Evolutionary conservation across 2,329 filamentous ascomycete species (phyloP).

Genomic region (Nigrograna mackinnonii): DNA sequence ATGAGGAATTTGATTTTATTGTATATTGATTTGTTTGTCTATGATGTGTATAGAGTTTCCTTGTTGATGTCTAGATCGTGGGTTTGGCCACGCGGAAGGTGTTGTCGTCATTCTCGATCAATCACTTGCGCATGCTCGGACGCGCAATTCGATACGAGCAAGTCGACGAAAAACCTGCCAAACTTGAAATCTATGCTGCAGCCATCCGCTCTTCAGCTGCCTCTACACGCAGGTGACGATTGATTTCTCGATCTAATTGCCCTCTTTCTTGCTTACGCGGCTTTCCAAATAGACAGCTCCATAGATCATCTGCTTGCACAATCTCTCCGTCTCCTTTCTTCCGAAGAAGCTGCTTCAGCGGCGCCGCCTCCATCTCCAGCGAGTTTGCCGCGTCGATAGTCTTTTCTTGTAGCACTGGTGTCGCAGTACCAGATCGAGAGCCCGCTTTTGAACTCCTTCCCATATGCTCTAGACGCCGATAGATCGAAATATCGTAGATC

Average conservation of each 20-base stretch:
- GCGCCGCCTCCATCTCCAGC: conserved; percentile 75
- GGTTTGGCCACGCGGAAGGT: too few relatives aligned
- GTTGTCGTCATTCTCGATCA: too few relatives aligned
- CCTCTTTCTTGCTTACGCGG: conserved; percentile 42
- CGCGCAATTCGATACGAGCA: too few relatives aligned
- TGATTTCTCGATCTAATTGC: conserved; percentile 49
- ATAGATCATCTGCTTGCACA: conserved; percentile 78
- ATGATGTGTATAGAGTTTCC: too few relatives aligned
- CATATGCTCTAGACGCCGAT: conserved; percentile 78
- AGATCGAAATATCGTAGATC: conserved; percentile 85
- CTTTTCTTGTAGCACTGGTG: conserved; percentile 55
- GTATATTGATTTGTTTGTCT: too few relatives aligned
- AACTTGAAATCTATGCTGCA: too few relatives aligned
- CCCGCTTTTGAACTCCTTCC: conserved; percentile 35
- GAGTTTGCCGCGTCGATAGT: conserved; percentile 83
- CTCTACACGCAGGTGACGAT: conserved; percentile 56
- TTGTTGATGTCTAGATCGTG: too few relatives aligned
- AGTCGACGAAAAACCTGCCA: too few relatives aligned
- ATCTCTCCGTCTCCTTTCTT: conserved; percentile 75
- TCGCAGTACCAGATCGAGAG: conserved; percentile 23
- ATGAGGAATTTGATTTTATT: too few relatives aligned
- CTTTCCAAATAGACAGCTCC: conserved; percentile 82
- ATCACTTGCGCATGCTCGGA: too few relatives aligned
- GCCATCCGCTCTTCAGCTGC: conserved; percentile 54
- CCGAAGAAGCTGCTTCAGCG: conserved; percentile 72